A percentile compares a stretch with the other conserved stretches of the same genome.
These are phyloP conservation scores for Xerocomellus dryophilus DNA, from an alignment of 768 basidiomycete species.

Conservation along the genomic window DNA sequence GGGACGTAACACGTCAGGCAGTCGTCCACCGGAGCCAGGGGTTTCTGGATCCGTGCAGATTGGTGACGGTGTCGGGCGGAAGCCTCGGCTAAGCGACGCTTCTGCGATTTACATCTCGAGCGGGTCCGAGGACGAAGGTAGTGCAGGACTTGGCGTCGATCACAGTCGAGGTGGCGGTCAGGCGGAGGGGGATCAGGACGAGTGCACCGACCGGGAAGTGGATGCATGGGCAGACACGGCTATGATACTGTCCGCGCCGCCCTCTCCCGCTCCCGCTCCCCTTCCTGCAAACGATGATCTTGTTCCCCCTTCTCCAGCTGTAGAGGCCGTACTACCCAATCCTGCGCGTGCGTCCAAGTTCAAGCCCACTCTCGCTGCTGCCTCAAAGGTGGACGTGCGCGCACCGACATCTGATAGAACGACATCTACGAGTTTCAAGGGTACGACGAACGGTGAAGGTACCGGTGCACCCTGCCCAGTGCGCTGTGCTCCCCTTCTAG, in stretches of 20 bases:
- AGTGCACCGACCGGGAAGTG: not conserved
- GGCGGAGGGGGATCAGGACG: not conserved
- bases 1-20: not conserved
- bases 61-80: not conserved
- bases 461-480: not conserved
- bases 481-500: conserved; percentile 18
- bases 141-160: not conserved
- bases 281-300: not conserved
- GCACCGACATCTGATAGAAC: not conserved
- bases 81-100: conserved; percentile 9
- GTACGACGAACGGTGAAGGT: not conserved
- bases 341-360: conserved; percentile 17
- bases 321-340: not conserved
- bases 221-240: conserved; percentile 19
- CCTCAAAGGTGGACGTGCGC: not conserved
- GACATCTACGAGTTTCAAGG: not conserved
- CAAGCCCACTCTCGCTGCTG: conserved; percentile 8
- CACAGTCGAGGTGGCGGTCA: not conserved
- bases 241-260: conserved; percentile 28
- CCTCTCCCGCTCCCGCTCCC: conserved; percentile 4
- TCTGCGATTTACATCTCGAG: conserved; percentile 28
- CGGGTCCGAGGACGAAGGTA: conserved; percentile 24
- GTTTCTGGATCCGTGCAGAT: not conserved
- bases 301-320: not conserved
- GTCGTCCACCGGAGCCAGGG: not conserved